Evolutionary conservation across 2,329 filamentous ascomycete species (phyloP).

Genomic region (Cladosporium halotolerans): DNA sequence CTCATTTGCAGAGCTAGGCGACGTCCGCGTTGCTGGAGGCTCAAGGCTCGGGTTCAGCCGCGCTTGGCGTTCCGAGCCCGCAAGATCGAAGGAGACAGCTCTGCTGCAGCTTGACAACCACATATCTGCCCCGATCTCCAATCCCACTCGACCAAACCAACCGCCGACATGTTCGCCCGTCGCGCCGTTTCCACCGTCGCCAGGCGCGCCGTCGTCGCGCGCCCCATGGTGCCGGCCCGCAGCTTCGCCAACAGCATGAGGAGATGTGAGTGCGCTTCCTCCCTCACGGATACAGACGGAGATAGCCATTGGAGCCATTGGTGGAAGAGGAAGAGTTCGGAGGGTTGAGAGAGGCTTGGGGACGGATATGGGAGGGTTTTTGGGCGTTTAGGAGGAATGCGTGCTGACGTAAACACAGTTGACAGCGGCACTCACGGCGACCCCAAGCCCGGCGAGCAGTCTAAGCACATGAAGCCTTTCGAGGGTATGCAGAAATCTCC

Average conservation of each 20-base stretch:
- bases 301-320: background rate
- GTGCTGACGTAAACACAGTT: slow-evolving; percentile 19
- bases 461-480: slow-evolving; percentile 39
- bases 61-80: background rate
- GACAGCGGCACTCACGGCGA: slow-evolving; percentile 18
- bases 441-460: slow-evolving; percentile 33
- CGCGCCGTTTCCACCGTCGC: slow-evolving; percentile 44
- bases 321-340: background rate
- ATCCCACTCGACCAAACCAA: slow-evolving; percentile 13
- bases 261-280: slow-evolving; percentile 36
- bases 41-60: background rate
- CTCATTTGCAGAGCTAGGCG: background rate
- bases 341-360: background rate
- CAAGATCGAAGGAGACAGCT: too few relatives aligned
- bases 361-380: background rate
- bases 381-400: slow-evolving; percentile 25
- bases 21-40: background rate
- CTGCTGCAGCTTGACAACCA: too few relatives aligned
- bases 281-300: background rate
- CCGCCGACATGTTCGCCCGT: slow-evolving; percentile 39
- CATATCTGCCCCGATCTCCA: background rate
- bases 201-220: slow-evolving; percentile 38
- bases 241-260: slow-evolving; percentile 40
- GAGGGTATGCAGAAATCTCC: slow-evolving; percentile 32
- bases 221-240: slow-evolving; percentile 34